These are phyloP conservation scores for Omphalotus olearius DNA, from an alignment of 1,284 basidiomycete species.

Conservation along the genomic window DNA sequence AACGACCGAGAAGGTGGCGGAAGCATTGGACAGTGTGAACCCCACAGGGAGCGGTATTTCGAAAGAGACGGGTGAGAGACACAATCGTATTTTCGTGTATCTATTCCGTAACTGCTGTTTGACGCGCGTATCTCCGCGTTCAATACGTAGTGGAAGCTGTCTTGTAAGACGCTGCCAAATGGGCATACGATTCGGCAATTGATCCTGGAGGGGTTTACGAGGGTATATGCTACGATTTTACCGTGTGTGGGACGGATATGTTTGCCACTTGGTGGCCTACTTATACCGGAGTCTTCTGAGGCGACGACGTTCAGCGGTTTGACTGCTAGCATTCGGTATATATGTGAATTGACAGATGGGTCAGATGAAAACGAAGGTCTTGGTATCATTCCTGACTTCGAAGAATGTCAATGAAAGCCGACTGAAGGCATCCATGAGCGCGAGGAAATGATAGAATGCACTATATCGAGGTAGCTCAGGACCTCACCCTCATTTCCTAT, in stretches of 20 bases:
- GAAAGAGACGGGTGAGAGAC: slow-evolving; percentile 46
- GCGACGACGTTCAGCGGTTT: no score
- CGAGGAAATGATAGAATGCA: no score
- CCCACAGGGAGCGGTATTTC: slow-evolving; percentile 47
- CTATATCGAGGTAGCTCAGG: no score
- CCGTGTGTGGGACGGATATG: slow-evolving; percentile 43
- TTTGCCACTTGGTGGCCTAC: slow-evolving; percentile 38
- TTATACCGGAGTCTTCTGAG: slow-evolving; percentile 51
- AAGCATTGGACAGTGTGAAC: slow-evolving; percentile 41
- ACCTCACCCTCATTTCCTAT: no score
- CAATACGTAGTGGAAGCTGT: slow-evolving; percentile 42
- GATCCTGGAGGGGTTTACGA: slow-evolving; percentile 36
- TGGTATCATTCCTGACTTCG: no score
- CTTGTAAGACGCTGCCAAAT: slow-evolving; percentile 48
- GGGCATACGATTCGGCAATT: slow-evolving; percentile 47
- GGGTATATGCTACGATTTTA: slow-evolving; percentile 47
- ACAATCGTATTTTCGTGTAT: slow-evolving; percentile 18
- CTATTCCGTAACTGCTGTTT: background rate
- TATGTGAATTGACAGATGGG: no score
- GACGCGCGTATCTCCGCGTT: slow-evolving; percentile 6
- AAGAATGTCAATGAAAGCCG: no score
- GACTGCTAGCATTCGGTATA: no score
- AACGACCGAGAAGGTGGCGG: slow-evolving; percentile 36
- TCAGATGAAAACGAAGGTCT: no score
- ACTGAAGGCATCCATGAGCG: no score